Evolutionary conservation across 1,284 basidiomycete genomes (phyloP).

Genomic region (Cutaneotrichosporon sp.): DNA sequence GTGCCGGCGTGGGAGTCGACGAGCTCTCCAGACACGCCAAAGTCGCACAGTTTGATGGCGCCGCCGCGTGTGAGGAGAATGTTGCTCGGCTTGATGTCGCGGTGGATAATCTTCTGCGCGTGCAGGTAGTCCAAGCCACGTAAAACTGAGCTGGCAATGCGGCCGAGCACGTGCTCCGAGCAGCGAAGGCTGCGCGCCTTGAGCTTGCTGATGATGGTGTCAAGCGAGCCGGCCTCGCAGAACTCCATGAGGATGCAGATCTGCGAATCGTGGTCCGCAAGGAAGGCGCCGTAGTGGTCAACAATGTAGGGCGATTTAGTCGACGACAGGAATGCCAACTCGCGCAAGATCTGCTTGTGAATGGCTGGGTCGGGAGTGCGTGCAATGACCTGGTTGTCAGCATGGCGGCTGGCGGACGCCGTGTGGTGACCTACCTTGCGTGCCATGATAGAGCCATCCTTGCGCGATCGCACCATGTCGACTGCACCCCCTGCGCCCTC

Average conservation of each 20-base stretch:
- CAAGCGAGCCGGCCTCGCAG: constrained; percentile 79
- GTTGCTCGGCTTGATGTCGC: constrained; percentile 98
- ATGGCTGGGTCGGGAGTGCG: constrained; percentile 86
- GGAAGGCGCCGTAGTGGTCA: constrained; percentile 90
- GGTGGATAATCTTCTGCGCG: constrained; percentile 86
- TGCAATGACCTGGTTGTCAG: constrained; percentile 70
- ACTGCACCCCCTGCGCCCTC: constrained; percentile 97
- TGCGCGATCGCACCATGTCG: constrained; percentile 76
- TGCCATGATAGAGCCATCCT: constrained; percentile 68
- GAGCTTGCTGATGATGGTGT: constrained; percentile 82
- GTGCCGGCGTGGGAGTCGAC: constrained; percentile 89
- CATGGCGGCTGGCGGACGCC: background rate
- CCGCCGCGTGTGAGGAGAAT: constrained; percentile 84
- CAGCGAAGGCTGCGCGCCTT: constrained; percentile 76
- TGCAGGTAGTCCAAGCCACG: constrained; percentile 93
- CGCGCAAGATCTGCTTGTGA: constrained; percentile 84
- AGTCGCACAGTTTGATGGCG: constrained; percentile 89
- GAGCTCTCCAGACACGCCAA: constrained; percentile 94
- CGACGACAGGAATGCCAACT: constrained; percentile 84
- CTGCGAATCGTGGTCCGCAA: constrained; percentile 86
- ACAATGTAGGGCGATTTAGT: constrained; percentile 88
- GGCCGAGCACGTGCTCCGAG: constrained; percentile 87
- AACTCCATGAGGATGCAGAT: constrained; percentile 97
- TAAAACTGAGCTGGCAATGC: constrained; percentile 88
- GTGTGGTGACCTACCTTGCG: constrained; percentile 64